Evolutionary conservation across 1,284 basidiomycete species (phyloP).

Genomic region (Paramarasmius palmivorus): DNA sequence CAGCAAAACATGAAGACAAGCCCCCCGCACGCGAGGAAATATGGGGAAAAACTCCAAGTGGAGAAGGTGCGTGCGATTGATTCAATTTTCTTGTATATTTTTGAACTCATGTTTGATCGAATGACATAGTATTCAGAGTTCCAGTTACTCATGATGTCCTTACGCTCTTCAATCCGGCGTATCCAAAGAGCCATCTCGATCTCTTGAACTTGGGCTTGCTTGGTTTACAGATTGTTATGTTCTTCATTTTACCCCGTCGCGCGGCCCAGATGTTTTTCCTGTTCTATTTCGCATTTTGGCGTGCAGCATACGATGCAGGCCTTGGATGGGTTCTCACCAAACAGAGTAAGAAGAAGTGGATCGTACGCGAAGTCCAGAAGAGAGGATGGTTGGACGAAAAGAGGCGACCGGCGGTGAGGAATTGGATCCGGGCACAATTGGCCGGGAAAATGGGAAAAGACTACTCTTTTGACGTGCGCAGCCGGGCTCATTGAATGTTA

Average conservation of each 20-base stretch:
- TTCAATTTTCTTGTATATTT: background rate
- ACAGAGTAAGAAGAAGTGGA: slow-evolving; percentile 93
- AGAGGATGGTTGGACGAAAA: slow-evolving; percentile 87
- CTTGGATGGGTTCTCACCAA: slow-evolving; percentile 92
- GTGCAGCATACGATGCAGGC: slow-evolving; percentile 89
- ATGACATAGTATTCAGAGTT: slow-evolving; percentile 80
- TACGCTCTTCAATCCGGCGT: slow-evolving; percentile 86
- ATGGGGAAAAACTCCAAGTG: slow-evolving; percentile 86
- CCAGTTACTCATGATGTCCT: slow-evolving; percentile 96
- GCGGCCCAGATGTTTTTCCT: slow-evolving; percentile 73
- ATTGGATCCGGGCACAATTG: slow-evolving; percentile 87
- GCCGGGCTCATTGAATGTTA: background rate
- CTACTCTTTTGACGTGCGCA: slow-evolving; percentile 86
- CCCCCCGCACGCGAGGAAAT: slow-evolving; percentile 52
- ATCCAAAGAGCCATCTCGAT: slow-evolving; percentile 92
- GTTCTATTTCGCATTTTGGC: slow-evolving; percentile 91
- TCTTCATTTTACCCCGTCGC: slow-evolving; percentile 60
- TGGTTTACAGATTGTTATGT: slow-evolving; percentile 78
- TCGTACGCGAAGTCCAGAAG: slow-evolving; percentile 79
- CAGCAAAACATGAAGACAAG: background rate
- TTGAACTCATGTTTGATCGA: background rate
- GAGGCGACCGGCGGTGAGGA: slow-evolving; percentile 61
- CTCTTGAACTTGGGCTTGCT: slow-evolving; percentile 83
- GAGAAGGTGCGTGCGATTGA: slow-evolving; percentile 58
- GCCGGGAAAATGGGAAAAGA: slow-evolving; percentile 93